Conservation (phyloP, 257 asterid genomes). For the Solanum sitiens region DNA sequence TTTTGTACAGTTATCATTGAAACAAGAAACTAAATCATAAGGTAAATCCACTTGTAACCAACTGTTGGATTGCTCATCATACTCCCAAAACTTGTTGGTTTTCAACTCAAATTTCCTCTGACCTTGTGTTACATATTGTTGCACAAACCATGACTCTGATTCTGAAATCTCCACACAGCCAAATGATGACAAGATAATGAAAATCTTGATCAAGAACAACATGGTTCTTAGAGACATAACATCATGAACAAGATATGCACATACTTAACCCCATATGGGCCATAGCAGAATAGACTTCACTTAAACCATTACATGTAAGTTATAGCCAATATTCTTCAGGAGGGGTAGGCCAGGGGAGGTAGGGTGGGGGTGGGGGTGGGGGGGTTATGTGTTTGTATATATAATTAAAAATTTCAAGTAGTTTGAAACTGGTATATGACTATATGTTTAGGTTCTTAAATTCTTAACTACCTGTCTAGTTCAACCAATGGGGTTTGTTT, state of each 20-base stretch:
- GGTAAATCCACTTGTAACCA: conserved; percentile 73
- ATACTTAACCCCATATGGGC: conserved; percentile 26
- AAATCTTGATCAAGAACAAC: conserved; percentile 21
- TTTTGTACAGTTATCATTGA: conserved; percentile 30
- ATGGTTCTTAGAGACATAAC: conserved; percentile 13
- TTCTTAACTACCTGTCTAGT: neutral
- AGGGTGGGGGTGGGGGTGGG: neutral
- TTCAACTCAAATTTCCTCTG: conserved; percentile 49
- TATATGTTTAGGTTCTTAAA: neutral
- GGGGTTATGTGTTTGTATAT: conserved; percentile 2
- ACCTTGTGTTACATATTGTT: conserved; percentile 16
- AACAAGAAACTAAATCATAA: conserved; percentile 53
- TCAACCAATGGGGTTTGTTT: neutral
- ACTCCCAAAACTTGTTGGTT: conserved; percentile 60
- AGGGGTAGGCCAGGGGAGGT: neutral
- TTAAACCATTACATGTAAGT: neutral
- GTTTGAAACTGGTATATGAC: neutral
- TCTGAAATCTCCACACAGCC: conserved; percentile 11
- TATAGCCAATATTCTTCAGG: neutral
- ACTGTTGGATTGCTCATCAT: conserved; percentile 36
- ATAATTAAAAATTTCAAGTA: neutral
- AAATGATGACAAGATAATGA: conserved; percentile 12
- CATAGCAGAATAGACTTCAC: conserved; percentile 17
- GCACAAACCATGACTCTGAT: conserved; percentile 27
- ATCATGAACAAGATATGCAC: neutral